Evolutionary conservation across 2,329 filamentous ascomycete species (phyloP).

Genomic region (Colletotrichum sp.): DNA sequence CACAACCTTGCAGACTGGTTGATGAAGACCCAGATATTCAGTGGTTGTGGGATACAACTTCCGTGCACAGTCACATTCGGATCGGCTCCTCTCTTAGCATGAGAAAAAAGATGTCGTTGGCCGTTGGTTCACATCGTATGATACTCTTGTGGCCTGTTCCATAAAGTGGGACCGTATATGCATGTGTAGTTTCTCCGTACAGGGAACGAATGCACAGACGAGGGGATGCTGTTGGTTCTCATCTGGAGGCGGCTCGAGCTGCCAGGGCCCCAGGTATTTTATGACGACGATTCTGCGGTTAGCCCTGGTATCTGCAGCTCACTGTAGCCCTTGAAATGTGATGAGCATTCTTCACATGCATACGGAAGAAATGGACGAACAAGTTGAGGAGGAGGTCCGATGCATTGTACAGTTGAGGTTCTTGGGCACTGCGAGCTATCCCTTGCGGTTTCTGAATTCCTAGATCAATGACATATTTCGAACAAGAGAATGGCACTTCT

Average conservation of each 20-base stretch:
- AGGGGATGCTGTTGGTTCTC: background rate
- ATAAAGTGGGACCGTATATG: background rate
- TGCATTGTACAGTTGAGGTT: background rate
- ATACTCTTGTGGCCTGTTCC: background rate
- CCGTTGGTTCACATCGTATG: background rate
- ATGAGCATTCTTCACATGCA: background rate
- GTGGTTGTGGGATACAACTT: background rate
- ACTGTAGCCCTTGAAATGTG: background rate
- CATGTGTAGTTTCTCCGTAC: background rate
- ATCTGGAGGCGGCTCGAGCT: background rate
- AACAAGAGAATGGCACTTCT: fast-evolving
- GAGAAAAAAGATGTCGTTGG: background rate
- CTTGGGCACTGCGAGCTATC: background rate
- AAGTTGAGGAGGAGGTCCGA: background rate
- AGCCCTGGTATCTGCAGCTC: background rate
- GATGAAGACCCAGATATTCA: background rate
- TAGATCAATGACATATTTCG: background rate
- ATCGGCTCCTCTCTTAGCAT: background rate
- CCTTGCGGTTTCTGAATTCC: background rate
- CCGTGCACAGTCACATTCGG: background rate
- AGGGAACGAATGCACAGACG: background rate
- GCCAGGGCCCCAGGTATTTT: background rate
- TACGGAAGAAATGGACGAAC: background rate
- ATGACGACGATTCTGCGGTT: background rate
- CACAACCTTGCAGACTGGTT: background rate